Percentiles rank a stretch among this genome's conserved stretches.
Evolutionary conservation across 1,139 yeast species (phyloP).

Genomic region (Protomyces lactucae-debilis): DNA sequence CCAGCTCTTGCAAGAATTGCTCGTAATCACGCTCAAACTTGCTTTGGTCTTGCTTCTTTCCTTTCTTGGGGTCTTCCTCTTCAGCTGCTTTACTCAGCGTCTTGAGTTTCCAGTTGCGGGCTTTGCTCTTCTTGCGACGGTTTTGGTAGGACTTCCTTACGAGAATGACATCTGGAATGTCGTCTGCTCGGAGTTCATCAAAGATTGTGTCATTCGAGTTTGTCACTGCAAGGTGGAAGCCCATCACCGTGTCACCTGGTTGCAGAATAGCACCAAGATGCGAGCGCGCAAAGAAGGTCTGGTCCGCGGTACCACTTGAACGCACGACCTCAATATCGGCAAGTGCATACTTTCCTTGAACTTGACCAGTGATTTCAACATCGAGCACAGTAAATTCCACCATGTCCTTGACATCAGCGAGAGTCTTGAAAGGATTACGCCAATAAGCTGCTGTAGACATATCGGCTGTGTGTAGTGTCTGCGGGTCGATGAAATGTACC

Average conservation of each 20-base stretch:
- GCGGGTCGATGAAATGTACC: constrained; percentile 80
- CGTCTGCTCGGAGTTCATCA: constrained; percentile 61
- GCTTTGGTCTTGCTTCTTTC: constrained; percentile 76
- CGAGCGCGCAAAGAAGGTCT: constrained; percentile 72
- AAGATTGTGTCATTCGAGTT: constrained; percentile 82
- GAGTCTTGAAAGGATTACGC: constrained; percentile 76
- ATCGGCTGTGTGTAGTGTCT: constrained; percentile 75
- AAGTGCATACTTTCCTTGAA: constrained; percentile 72
- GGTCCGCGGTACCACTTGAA: constrained; percentile 74
- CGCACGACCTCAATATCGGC: constrained; percentile 90
- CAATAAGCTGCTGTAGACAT: constrained; percentile 71
- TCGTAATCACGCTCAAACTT: constrained; percentile 94
- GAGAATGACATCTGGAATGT: constrained; percentile 76
- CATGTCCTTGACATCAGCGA: constrained; percentile 70
- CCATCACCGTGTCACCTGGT: constrained; percentile 93
- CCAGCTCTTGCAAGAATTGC: constrained; percentile 90
- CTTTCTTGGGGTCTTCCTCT: constrained; percentile 68
- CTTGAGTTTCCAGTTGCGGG: constrained; percentile 91
- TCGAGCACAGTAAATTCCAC: constrained; percentile 89
- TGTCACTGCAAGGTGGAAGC: constrained; percentile 75
- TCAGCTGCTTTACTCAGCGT: constrained; percentile 92
- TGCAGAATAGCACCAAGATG: constrained; percentile 91
- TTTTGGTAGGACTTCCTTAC: constrained; percentile 78
- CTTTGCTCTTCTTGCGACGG: constrained; percentile 68
- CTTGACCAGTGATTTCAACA: constrained; percentile 86